Base-by-base conservation (phyloP, 495 filamentous ascomycete species). In the Penicillium manginii region DNA sequence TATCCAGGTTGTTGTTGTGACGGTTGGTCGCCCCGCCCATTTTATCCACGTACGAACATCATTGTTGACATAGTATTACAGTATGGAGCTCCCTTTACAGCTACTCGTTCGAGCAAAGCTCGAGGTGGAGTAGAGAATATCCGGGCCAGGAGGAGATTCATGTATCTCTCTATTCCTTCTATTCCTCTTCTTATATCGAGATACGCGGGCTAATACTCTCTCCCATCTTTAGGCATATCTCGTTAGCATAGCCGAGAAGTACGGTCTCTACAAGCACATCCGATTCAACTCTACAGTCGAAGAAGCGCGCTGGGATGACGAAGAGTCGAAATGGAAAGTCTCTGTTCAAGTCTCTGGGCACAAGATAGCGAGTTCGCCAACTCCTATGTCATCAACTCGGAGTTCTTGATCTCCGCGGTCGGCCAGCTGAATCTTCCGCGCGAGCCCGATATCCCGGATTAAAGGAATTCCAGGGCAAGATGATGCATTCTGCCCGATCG, bases 21-120 rank as follows among this genome's bases (percentile, higher is more conserved):
- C 66, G 71, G 78, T 81, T 61, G 14, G 23, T 57, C 22, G 9
- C 12, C 22, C n/a, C 45, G 26, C 19, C 21, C 2, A n/a, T 22
- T n/a, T 22, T 22, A 2, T 15, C 42, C 21, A 19, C 15, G 40
- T 43, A 26, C 15, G 19, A 10, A 45, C 11, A 21, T 17, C 40
- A 9, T 17, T 40, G 31, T 60, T 69, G 22, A 67, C 19, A 21
- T 19, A 7, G 3, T 14, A n/a, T n/a, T n/a, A 0, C 54, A 79
- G 77, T 83, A 11, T 75, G 72, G 69, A 80, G 78, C 49, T 49
- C 71, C 1, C 61, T 83, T 11, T 91, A 89, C 68, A 87, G 84
- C 57, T 89, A 84, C 63, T 83, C 83, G 4, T 90, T 89, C 59
- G 86, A 86, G 29, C 85, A 86, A 12, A 86, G 86, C 26, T 75